phyloP scores from a whole-genome alignment of 805 yeast species.

The Sugiyamaella boreocaroliniensis region DNA sequence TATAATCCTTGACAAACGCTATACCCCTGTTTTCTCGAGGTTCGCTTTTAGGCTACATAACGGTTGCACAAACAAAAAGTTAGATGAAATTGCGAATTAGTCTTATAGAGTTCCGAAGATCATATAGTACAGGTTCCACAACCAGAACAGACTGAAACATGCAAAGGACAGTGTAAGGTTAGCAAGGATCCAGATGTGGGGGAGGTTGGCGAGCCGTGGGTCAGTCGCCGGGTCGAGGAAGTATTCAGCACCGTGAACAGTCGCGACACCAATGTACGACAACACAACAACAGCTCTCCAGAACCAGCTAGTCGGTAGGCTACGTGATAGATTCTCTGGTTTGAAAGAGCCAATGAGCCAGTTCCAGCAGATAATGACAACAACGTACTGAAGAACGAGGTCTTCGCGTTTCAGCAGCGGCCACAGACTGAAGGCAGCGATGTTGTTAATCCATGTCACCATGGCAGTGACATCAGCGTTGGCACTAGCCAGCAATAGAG shows the following conservation, averaged over 20 bases:
- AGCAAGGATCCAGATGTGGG: slow-evolving; percentile 80
- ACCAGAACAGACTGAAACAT: slow-evolving; percentile 67
- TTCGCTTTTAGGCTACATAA: slow-evolving; percentile 30
- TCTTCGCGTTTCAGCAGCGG: slow-evolving; percentile 78
- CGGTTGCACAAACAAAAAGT: not conserved
- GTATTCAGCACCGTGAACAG: slow-evolving; percentile 50
- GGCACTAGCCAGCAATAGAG: slow-evolving; percentile 49
- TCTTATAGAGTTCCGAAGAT: not conserved
- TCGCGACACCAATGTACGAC: slow-evolving; percentile 47
- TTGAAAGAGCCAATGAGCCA: slow-evolving; percentile 66
- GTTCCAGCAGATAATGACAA: slow-evolving; percentile 56
- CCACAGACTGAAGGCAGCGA: slow-evolving; percentile 79
- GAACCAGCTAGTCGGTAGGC: slow-evolving; percentile 44
- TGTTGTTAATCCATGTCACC: slow-evolving; percentile 80
- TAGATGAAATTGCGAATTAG: not conserved
- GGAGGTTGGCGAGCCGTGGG: slow-evolving; percentile 38
- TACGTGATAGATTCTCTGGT: slow-evolving; percentile 6
- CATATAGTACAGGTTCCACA: slow-evolving; percentile 69
- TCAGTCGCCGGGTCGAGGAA: slow-evolving; percentile 33
- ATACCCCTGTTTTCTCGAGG: slow-evolving; percentile 10
- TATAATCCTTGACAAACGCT: slow-evolving; percentile 10
- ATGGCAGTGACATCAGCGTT: slow-evolving; percentile 60
- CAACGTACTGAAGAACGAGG: slow-evolving; percentile 63
- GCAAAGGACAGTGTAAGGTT: slow-evolving; percentile 70
- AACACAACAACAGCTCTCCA: slow-evolving; percentile 46